Evolutionary conservation across 106 monocot genomes (phyloP), one percentile per base, ranked within the genome.

Genomic region (Dioscorea dumetorum): DNA sequence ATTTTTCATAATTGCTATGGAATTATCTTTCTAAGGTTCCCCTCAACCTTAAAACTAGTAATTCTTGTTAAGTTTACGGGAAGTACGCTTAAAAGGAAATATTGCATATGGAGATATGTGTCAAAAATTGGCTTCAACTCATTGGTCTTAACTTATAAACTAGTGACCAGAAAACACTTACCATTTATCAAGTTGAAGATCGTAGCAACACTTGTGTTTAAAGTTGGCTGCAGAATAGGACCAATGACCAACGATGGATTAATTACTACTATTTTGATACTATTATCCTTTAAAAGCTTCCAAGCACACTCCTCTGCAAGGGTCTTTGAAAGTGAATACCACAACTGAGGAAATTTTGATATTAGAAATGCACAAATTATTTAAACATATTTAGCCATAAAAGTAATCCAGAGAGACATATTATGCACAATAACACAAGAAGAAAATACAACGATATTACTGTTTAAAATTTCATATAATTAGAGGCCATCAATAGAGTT

Each of bases 211-310:
- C 91, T 95, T 59, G 85, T 84, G 64, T 95, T 95, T 2, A 95
- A 73, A 6, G 95, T 88, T 62, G 95, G 83, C 75, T 91, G 95
- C 54, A 91, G 81, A 79, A 95, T 85, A 80, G 88, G 85, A 61
- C 95, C 95, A 51, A 91, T 88, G 15, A 95, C 95, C 88, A 88
- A 83, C 17, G 88, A 73, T 62, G 88, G 95, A 70, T 95, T 95
- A 64, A 95, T 88, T 16, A 85, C 80, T 62, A 91, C 77, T 14
- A 95, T 70, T 18, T 95, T 83, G 10, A 95, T 72, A 18, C 16
- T 67, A 73, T 88, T 77, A 2, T 85, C 83, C 74, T 91, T 88
- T 35, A 85, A 33, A 74, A 88, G 85, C 71, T 91, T 84, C 91
- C 95, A 95, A 58, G 95, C 88, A 74, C 88, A 79, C 41, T 91